A percentile compares a stretch with the other conserved stretches of the same genome.
phyloP scores from a whole-genome alignment of 192 early-diverging fungal genomes.

The Allomyces javanicus region DNA sequence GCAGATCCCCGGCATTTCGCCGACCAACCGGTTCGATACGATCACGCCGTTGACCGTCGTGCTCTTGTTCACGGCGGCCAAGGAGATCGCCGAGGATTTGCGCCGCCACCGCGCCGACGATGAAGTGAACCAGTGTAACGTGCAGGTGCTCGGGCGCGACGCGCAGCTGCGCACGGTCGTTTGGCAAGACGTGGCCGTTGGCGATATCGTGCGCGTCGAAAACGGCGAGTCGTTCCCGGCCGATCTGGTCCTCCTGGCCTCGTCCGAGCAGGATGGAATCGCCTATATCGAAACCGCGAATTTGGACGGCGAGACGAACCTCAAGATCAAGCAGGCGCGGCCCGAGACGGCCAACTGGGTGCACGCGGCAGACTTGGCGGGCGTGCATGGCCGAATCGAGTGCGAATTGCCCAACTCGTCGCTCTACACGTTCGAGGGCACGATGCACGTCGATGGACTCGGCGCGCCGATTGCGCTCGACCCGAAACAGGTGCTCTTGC shows the following conservation, averaged over 20 bases:
- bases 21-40: conserved; percentile 72
- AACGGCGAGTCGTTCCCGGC: conserved; percentile 78
- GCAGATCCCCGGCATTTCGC: conserved; percentile 89
- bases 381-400: conserved; percentile 20
- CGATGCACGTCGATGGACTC: conserved; percentile 13
- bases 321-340: conserved; percentile 88
- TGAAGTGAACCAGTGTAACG: conserved; percentile 2
- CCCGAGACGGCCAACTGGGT: conserved; percentile 60
- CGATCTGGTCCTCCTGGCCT: conserved; percentile 75
- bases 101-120: conserved; percentile 8
- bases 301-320: conserved; percentile 92
- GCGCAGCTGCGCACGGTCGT: not conserved
- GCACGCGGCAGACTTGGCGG: conserved; percentile 44
- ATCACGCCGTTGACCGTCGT: conserved; percentile 71
- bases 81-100: conserved; percentile 85
- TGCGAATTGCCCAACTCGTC: conserved; percentile 41
- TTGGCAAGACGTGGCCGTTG: conserved; percentile 69
- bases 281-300: conserved; percentile 98
- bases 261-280: conserved; percentile 83
- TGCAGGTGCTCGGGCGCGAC: not conserved
- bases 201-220: conserved; percentile 80
- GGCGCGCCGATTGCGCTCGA: conserved; percentile 29
- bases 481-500: conserved; percentile 29
- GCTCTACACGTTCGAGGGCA: conserved; percentile 37
- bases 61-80: conserved; percentile 66